Base-by-base conservation (phyloP, 2,329 filamentous ascomycete genomes). In the Aspergillus fumigatus region DNA sequence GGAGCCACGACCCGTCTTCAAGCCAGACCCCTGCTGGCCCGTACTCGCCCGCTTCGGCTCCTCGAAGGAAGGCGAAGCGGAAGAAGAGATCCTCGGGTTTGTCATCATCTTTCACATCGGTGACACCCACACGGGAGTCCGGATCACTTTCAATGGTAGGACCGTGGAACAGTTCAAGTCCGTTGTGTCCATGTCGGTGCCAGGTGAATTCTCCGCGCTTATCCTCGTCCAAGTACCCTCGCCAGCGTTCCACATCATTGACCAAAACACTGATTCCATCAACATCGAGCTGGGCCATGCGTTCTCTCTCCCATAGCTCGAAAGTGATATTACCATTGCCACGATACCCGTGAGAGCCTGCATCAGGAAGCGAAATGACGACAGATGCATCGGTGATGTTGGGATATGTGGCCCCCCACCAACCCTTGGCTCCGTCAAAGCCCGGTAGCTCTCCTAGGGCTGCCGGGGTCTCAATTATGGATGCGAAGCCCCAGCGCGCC, bases 401-500 rank as follows among this genome's bases (percentile, higher is more conserved):
- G 17, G 80, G 76, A 53, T 69, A 75, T 3, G 78, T 73, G 3
- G 73, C 67, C 10, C 75, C 73, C 67, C 76, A 75, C 65, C 75
- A 69, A 49, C 77, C 77, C 56, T 76, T 75, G 27, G 67, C 64
- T 21, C 75, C 75, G 43, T 72, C 68, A 14, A 78, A 73, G 7
- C 81, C 52, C 74, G 74, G 50, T 67, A 70, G 55, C 67, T 82
- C 79, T 9, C 83, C 80, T 25, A 99, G 76, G 0, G 86, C 85
- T 0, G 75, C 81, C 0, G 89, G 84, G 0, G 94, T 97, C 74
- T 99, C 88, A 17, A 99, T 82, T 49, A 99, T 85, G 1, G 88
- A 83, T 59, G 91, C 92, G 71, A 96, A 99, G 0, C 92, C 92
- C 94, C 94, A 97, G 47, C 93, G 84, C 3, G 92, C 93, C 58